A percentile compares a stretch with the other conserved stretches of the same genome.
These are phyloP conservation scores for Toxoplasma gondii DNA, from an alignment of 169 alveolate species.

Conservation along the genomic window DNA sequence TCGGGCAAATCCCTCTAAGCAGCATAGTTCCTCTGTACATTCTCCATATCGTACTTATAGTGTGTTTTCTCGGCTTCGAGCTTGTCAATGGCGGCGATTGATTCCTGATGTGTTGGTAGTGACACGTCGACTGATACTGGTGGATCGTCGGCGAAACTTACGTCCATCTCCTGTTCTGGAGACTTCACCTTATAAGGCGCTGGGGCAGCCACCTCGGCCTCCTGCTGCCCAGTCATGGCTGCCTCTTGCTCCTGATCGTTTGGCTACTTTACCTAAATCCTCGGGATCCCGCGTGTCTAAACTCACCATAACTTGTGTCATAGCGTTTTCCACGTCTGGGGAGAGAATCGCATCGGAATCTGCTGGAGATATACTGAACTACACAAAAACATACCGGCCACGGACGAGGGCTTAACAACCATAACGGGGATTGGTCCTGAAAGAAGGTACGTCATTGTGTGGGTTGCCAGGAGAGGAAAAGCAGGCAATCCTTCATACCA, in stretches of 20 bases:
- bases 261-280: neutral
- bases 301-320: slow-evolving; percentile 59
- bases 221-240: slow-evolving; percentile 51
- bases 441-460: too few species aligned
- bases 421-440: slow-evolving; percentile 57
- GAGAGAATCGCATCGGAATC: neutral
- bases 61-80: slow-evolving; percentile 63
- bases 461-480: neutral
- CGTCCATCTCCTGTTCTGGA: slow-evolving; percentile 54
- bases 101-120: slow-evolving; percentile 26
- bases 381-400: slow-evolving; percentile 20
- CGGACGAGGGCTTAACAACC: slow-evolving; percentile 63
- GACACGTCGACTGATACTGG: neutral
- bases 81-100: slow-evolving; percentile 40
- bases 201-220: slow-evolving; percentile 26
- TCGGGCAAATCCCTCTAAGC: neutral
- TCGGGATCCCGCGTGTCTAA: neutral
- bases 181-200: neutral
- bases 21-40: slow-evolving; percentile 19
- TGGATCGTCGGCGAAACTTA: neutral
- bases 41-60: slow-evolving; percentile 59
- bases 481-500: neutral
- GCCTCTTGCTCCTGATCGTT: slow-evolving; percentile 53
- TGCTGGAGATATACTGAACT: neutral
- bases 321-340: slow-evolving; percentile 55